Evolutionary conservation across 345 rosid genomes (phyloP), one percentile per base, ranked within the genome.

Genomic region (Eucalyptus marginata): DNA sequence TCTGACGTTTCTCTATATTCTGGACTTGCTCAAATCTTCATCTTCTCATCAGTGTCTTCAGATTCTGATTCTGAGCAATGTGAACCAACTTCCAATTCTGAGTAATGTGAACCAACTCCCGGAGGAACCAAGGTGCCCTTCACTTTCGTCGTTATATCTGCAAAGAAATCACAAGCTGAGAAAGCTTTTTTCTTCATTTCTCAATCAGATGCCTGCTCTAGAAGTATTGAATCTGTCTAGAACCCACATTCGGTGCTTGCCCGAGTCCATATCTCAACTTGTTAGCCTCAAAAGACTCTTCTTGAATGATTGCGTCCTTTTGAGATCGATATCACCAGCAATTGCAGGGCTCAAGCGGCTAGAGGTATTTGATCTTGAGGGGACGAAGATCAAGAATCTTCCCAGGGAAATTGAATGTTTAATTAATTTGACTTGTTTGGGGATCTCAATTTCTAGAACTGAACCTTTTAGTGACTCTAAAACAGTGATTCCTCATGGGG

Each of bases 301-400:
- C 31, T 20, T 92, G 25, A 90, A n/a, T n/a, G n/a, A n/a, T n/a
- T n/a, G n/a, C n/a, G n/a, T n/a, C 12, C 88, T 87, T 36, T 49
- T 92, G 25, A 88, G 88, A 89, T 56, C 13, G 10, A 86, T 91
- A 29, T 40, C 91, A 2, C 91, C 90, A 5, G 47, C 83, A 27
- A 71, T 92, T 54, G 91, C 86, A 54, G 16, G 90, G 18, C 91
- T 92, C 33, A 62, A 47, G 54, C 68, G 62, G n/a, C 89, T 90
- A 1, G 91, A 92, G 90, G 89, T 88, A 56, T 88, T 92, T 86
- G 91, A 92, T 89, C 90, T 90, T 33, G 86, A 88, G 87, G 90
- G 91, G 27, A 90, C 92, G 1, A 86, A 87, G 87, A 92, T 92
- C 24, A n/a, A 87, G 40, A 46, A 87, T 85, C 80, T 92, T 24